Evolutionary conservation across 257 asterid genomes (phyloP), one percentile per base, ranked within the genome.

Genomic region (Solanum gracilifrons): DNA sequence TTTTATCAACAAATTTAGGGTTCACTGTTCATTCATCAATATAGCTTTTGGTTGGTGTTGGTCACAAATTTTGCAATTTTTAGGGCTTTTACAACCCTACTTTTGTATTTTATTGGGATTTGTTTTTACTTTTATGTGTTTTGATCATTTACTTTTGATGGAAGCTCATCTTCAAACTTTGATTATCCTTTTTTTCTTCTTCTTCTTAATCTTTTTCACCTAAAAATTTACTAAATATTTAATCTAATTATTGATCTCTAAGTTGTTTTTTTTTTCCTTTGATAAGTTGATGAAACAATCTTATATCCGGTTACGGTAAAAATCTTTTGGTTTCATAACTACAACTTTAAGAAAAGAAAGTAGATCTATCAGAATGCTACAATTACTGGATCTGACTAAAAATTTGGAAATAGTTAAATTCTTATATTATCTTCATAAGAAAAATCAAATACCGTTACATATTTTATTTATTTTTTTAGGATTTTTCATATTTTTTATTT

Each of bases 301-400:
- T 88, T 87, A 10, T 90, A 87, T 88, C 92, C 93, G 87, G 91
- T 88, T 77, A 88, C 51, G 39, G 29, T 37, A 80, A n/a, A 88
- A 74, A 55, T 73, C 87, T 75, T 86, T 33, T 39, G 48, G 58
- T 41, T 88, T 43, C 20, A 86, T 82, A 82, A n/a, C 55, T 88
- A 79, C 77, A 66, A 86, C 48, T 7, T 39, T 27, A 31, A 25
- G 31, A 62, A 27, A 66, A 13, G 25, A 33, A 36, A 25, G 73
- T 9, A 13, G 48, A 64, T 72, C 82, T 86, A 23, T 23, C 68
- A 3, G 51, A 43, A 73, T 48, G 31, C n/a, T 55, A 69, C 29
- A 85, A 66, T 36, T 60, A 84, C 7, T 18, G 6, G 64, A 18
- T 48, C 85, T 48, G 69, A 46, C 12, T 29, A 20, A 29, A 25